A percentile compares a stretch with the other conserved stretches of the same genome.
Evolutionary conservation across 192 early-diverging fungal genomes (phyloP).

Genomic region (Backusella macrospora): DNA sequence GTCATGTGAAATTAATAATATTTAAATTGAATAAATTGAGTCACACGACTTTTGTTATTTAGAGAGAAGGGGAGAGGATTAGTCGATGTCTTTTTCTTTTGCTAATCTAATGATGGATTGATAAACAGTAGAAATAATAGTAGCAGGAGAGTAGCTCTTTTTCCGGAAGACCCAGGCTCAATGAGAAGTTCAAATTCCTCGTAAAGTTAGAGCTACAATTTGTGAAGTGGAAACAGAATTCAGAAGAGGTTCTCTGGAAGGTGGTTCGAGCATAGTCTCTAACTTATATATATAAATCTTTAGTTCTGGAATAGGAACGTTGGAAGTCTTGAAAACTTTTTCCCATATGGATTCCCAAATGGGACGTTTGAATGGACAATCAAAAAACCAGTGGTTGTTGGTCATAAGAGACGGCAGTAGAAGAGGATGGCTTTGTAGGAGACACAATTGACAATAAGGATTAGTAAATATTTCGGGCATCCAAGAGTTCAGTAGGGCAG

Average conservation of each 20-base stretch:
- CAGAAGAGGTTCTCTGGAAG: background rate
- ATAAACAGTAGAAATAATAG: background rate
- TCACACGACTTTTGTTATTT: no score
- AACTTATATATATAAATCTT: no score
- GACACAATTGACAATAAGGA: background rate
- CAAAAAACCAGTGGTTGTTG: background rate
- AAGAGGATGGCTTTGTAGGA: background rate
- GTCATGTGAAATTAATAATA: no score
- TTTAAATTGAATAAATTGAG: no score
- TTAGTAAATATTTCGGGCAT: background rate
- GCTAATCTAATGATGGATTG: background rate
- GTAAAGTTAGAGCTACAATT: background rate
- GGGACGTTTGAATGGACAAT: background rate
- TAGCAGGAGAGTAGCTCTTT: background rate
- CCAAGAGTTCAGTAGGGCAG: background rate
- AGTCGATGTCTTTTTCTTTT: background rate
- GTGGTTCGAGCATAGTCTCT: no score
- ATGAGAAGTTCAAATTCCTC: background rate
- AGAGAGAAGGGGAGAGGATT: no score
- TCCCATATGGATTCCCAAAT: background rate
- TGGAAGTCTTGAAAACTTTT: no score
- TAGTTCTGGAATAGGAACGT: no score
- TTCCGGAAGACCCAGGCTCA: background rate
- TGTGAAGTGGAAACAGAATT: background rate
- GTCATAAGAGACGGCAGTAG: background rate